Evolutionary conservation across 177 flowering plant genomes (phyloP), one percentile per base, ranked within the genome.

Genomic region (Vitis hybrid): DNA sequence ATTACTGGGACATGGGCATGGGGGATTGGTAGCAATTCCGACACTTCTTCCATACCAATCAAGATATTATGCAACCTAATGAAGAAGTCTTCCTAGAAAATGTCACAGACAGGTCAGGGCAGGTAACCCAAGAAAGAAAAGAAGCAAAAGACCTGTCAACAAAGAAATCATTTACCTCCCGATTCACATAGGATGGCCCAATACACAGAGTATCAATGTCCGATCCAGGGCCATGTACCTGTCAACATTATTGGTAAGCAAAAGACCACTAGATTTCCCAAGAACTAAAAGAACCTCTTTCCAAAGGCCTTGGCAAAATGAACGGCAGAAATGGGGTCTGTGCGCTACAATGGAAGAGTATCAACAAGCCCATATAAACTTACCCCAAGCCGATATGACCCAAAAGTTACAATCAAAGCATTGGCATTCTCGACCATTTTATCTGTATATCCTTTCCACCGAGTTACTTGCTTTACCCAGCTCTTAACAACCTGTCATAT

Each of bases 1-100:
- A 83, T 83, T 10, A 83, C 87, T 18, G 87, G 87, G 50, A 83
- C 87, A 74, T 81, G 83, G 49, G 87, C 87, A 78, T 83, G 83
- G 3, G 80, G 78, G 65, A 83, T 75, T 53, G 84, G 82, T 57
- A 79, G 84, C 7, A 81, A 71, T 55, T 83, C 87, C 16, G 81
- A 60, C 13, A 83, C 84, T 70, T 78, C 87, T 49, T 80, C 79
- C 63, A 62, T 59, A 39, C 70, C 81, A 3, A 69, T 76, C 64
- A 83, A 69, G 16, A 81, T 77, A 55, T 78, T 58, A 64, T 79
- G 84, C 39, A 83, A 78, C 10, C 73, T 61, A 50, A n/a, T 52
- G 60, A 83, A 83, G 74, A 81, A 83, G 34, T 83, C 86, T 59
- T 81, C 80, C 86, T 79, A 78, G n/a, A 6, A 31, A 63, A 64